Evolutionary conservation across 2,329 filamentous ascomycete species (phyloP).

Genomic region (Ambrosiella cleistominuta): DNA sequence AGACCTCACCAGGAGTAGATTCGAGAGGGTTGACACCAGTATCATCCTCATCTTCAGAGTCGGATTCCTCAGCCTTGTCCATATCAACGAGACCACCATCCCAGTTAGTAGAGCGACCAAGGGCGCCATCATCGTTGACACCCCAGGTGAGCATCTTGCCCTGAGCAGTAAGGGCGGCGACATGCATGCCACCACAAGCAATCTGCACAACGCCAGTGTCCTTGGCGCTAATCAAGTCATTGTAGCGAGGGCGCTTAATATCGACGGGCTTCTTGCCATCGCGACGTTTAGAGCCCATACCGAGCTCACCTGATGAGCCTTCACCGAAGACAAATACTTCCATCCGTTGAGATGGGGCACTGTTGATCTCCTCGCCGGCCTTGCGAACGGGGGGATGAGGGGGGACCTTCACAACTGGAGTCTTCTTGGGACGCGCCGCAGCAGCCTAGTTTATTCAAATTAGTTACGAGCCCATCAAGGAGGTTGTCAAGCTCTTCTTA

Average conservation of each 20-base stretch:
- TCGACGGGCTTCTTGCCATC: slow-evolving; percentile 45
- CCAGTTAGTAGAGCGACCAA: slow-evolving; percentile 57
- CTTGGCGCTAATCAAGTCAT: slow-evolving; percentile 43
- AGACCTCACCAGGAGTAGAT: slow-evolving; percentile 45
- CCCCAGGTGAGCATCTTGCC: slow-evolving; percentile 76
- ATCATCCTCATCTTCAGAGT: slow-evolving; percentile 40
- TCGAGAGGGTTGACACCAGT: slow-evolving; percentile 55
- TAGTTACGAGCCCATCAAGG: background rate
- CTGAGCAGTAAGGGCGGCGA: slow-evolving; percentile 56
- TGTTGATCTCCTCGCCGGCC: slow-evolving; percentile 53
- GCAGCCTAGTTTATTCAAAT: background rate
- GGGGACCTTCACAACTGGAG: slow-evolving; percentile 14
- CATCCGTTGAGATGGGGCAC: slow-evolving; percentile 42
- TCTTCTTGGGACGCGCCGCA: slow-evolving; percentile 25
- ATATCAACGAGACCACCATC: slow-evolving; percentile 44
- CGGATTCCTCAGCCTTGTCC: slow-evolving; percentile 35
- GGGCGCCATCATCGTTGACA: slow-evolving; percentile 68
- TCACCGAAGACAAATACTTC: slow-evolving; percentile 70
- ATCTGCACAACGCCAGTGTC: slow-evolving; percentile 61
- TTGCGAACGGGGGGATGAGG: slow-evolving; percentile 7
- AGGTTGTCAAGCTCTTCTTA: slow-evolving; percentile 12
- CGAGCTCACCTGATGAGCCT: slow-evolving; percentile 65
- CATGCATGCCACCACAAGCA: slow-evolving; percentile 70
- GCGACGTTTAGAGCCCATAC: slow-evolving; percentile 52
- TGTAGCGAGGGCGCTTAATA: slow-evolving; percentile 67